phyloP scores from a whole-genome alignment of 306 rosid species.

The Calophaca sinica region DNA sequence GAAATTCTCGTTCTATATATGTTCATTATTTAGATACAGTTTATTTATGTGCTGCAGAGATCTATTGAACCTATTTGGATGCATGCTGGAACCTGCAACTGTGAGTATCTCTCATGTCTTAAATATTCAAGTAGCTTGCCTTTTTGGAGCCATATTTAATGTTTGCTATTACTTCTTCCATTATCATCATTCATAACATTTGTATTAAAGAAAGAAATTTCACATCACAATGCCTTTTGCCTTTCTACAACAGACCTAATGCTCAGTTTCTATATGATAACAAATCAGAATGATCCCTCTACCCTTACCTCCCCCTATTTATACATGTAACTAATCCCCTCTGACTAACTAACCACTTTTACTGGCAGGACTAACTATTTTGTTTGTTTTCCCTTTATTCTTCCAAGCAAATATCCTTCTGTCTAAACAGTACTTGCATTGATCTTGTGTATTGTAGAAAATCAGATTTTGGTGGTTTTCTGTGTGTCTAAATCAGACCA shows the following conservation, averaged over 20 bases:
- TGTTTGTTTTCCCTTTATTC: conserved; percentile 12
- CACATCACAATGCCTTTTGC: no score
- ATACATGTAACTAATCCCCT: no score
- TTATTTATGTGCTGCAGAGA: conserved; percentile 67
- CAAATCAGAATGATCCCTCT: background rate
- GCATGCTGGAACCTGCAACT: conserved; percentile 88
- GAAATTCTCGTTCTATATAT: background rate
- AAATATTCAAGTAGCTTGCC: conserved; percentile 5
- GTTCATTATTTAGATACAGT: conserved; percentile 36
- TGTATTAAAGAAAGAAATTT: background rate
- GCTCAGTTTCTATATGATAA: background rate
- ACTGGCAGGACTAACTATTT: background rate
- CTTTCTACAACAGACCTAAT: background rate
- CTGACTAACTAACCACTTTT: no score
- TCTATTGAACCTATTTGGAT: conserved; percentile 76
- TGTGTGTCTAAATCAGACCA: no score
- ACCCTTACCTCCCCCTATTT: no score
- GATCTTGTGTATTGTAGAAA: conserved; percentile 4
- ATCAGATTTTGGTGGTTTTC: no score
- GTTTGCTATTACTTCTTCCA: conserved; percentile 13
- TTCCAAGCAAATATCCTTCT: conserved; percentile 22
- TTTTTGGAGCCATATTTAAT: conserved; percentile 29
- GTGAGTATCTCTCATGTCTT: conserved; percentile 59
- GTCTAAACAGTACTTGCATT: conserved; percentile 13
- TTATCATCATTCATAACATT: background rate